Conservation (phyloP, 2,329 filamentous ascomycete species). For the Bipolaris gigantea region DNA sequence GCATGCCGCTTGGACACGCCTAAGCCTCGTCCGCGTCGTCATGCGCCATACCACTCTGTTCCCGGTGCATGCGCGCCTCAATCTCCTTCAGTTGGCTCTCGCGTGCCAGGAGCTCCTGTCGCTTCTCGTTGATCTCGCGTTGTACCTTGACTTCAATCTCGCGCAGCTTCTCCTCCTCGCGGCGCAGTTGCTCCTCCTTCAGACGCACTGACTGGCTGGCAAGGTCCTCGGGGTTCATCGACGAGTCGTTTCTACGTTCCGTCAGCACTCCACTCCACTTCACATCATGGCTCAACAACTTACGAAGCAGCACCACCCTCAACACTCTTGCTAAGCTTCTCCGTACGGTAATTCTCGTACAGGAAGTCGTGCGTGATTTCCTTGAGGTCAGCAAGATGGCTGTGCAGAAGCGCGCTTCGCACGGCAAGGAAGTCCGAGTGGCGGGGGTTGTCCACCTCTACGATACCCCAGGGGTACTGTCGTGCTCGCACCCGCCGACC, state of each 20-base stretch:
- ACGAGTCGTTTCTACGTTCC: slow-evolving; percentile 63
- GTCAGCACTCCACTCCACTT: slow-evolving; percentile 22
- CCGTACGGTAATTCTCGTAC: slow-evolving; percentile 99
- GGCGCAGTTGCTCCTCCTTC: slow-evolving; percentile 98
- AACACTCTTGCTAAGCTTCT: slow-evolving; percentile 99
- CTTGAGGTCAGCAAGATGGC: slow-evolving; percentile 96
- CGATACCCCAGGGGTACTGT: slow-evolving; percentile 98
- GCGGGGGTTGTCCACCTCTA: slow-evolving; percentile 98
- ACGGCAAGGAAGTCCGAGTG: slow-evolving; percentile 99
- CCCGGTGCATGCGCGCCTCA: slow-evolving; percentile 93
- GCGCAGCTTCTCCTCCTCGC: slow-evolving; percentile 99
- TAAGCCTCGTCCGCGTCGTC: slow-evolving; percentile 40
- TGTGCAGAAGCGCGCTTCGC: slow-evolving; percentile 93
- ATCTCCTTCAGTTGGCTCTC: slow-evolving; percentile 99
- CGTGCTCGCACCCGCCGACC: slow-evolving; percentile 89
- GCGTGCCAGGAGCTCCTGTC: slow-evolving; percentile 94
- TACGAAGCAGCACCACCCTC: slow-evolving; percentile 87
- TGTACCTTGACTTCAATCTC: slow-evolving; percentile 99
- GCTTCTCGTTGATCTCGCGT: slow-evolving; percentile 99
- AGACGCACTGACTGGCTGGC: slow-evolving; percentile 96
- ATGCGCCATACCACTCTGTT: slow-evolving; percentile 59
- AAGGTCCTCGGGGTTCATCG: slow-evolving; percentile 96
- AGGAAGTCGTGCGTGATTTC: slow-evolving; percentile 99
- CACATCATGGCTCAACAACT: slow-evolving; percentile 47
- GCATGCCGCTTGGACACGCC: slow-evolving; percentile 9